phyloP scores from a whole-genome alignment of 1,284 basidiomycete genomes.

The Leccinum fuscescens region DNA sequence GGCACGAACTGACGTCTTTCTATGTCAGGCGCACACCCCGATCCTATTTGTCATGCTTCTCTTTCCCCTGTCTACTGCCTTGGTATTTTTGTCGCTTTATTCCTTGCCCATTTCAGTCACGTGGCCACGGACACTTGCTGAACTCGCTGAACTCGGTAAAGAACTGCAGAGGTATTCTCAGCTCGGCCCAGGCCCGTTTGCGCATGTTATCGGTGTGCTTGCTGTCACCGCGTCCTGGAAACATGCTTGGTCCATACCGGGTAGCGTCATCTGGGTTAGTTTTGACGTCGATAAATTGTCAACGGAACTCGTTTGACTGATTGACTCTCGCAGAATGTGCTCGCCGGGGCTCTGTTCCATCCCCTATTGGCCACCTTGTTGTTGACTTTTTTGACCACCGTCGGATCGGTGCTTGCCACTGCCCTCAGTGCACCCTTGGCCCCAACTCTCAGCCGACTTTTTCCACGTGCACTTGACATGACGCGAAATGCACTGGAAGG shows the following conservation, averaged over 20 bases:
- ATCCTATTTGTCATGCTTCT: slow-evolving; percentile 67
- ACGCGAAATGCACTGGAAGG: slow-evolving; percentile 69
- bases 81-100: slow-evolving; percentile 50
- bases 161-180: slow-evolving; percentile 76
- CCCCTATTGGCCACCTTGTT: slow-evolving; percentile 76
- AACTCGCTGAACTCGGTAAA: slow-evolving; percentile 69
- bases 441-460: slow-evolving; percentile 74
- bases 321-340: slow-evolving; percentile 63
- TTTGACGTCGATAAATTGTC: slow-evolving; percentile 29
- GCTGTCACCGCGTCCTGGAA: slow-evolving; percentile 88
- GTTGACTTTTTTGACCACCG: slow-evolving; percentile 77
- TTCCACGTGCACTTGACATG: slow-evolving; percentile 82
- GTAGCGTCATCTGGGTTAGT: slow-evolving; percentile 81
- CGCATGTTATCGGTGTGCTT: slow-evolving; percentile 78
- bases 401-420: slow-evolving; percentile 82
- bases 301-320: slow-evolving; percentile 23
- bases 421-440: slow-evolving; percentile 80
- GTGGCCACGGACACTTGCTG: slow-evolving; percentile 72
- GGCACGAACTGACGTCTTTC: slow-evolving; percentile 15
- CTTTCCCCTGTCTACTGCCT: slow-evolving; percentile 59
- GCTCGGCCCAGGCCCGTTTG: slow-evolving; percentile 57
- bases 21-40: slow-evolving; percentile 53
- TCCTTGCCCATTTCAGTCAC: slow-evolving; percentile 70
- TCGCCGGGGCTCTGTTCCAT: slow-evolving; percentile 84
- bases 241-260: slow-evolving; percentile 92